These are phyloP conservation scores for Fomitopsis schrenkii DNA, from an alignment of 1,284 basidiomycete genomes.

Conservation along the genomic window DNA sequence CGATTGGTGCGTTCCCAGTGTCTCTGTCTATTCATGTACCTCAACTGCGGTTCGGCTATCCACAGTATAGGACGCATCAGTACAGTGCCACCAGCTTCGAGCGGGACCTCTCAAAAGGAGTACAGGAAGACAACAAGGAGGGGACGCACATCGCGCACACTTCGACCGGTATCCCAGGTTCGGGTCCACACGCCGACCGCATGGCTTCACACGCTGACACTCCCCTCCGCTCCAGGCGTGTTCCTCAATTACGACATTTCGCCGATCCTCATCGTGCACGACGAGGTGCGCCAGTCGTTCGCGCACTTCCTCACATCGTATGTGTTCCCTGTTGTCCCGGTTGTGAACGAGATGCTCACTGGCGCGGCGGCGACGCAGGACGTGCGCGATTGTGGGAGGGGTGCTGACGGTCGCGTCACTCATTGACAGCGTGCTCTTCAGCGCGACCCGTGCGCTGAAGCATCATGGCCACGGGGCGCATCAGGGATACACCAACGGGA, in stretches of 20 bases:
- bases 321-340: slow-evolving; percentile 29
- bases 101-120: slow-evolving; percentile 73
- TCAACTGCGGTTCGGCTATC: neutral
- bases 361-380: slow-evolving; percentile 44
- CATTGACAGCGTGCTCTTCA: slow-evolving; percentile 87
- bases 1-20: slow-evolving; percentile 46
- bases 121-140: slow-evolving; percentile 57
- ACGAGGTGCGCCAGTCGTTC: slow-evolving; percentile 90
- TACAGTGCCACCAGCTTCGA: slow-evolving; percentile 97
- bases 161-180: slow-evolving; percentile 73
- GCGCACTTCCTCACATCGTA: slow-evolving; percentile 97
- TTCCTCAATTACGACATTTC: slow-evolving; percentile 99
- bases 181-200: neutral
- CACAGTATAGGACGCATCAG: slow-evolving; percentile 77
- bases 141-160: slow-evolving; percentile 83
- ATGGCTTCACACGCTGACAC: neutral
- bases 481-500: slow-evolving; percentile 35
- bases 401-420: slow-evolving; percentile 93
- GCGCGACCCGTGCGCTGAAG: slow-evolving; percentile 64
- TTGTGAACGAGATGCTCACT: neutral
- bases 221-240: slow-evolving; percentile 42
- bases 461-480: slow-evolving; percentile 36
- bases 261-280: slow-evolving; percentile 90
- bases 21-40: neutral
- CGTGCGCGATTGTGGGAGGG: slow-evolving; percentile 96